These are phyloP conservation scores for Trichoderma sp. DNA, from an alignment of 2,329 filamentous ascomycete species.

Conservation along the genomic window DNA sequence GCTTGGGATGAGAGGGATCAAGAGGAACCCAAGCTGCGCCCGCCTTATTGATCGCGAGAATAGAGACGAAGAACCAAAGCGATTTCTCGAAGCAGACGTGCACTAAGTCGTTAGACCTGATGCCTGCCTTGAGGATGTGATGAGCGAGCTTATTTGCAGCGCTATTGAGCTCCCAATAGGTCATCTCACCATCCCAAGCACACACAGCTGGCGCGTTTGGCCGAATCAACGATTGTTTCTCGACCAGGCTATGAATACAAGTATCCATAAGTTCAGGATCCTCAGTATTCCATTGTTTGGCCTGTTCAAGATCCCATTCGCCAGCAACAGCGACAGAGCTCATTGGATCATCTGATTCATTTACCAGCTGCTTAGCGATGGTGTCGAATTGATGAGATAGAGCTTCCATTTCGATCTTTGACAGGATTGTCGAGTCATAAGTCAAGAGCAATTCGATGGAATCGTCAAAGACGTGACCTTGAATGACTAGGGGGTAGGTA, in stretches of 20 bases:
- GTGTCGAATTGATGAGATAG: slow-evolving; percentile 22
- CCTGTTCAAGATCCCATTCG: slow-evolving; percentile 20
- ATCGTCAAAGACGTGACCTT: slow-evolving; percentile 14
- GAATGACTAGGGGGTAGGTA: slow-evolving; percentile 21
- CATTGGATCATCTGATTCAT: background rate
- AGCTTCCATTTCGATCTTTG: slow-evolving; percentile 13
- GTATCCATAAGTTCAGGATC: slow-evolving; percentile 13
- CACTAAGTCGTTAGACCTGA: slow-evolving; percentile 30
- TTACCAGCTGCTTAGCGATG: slow-evolving; percentile 5
- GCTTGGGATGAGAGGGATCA: slow-evolving; percentile 7
- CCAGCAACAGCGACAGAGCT: slow-evolving; percentile 2
- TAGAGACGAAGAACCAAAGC: slow-evolving; percentile 29
- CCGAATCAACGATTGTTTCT: background rate
- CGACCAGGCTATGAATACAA: slow-evolving; percentile 17
- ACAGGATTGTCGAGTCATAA: slow-evolving; percentile 6
- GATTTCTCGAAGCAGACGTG: slow-evolving; percentile 30
- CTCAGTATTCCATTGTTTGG: slow-evolving; percentile 13
- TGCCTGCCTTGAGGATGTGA: slow-evolving; percentile 22
- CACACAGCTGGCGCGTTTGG: slow-evolving; percentile 24
- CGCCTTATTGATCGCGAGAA: slow-evolving; percentile 34
- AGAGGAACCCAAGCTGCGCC: slow-evolving; percentile 29
- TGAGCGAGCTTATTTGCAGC: slow-evolving; percentile 2
- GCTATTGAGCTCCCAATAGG: slow-evolving; percentile 27
- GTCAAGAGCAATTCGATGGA: slow-evolving; percentile 12
- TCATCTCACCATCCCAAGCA: slow-evolving; percentile 31